These are phyloP conservation scores for Macadamia tetraphylla DNA, from an alignment of 164 flowering plant genomes.

Conservation along the genomic window DNA sequence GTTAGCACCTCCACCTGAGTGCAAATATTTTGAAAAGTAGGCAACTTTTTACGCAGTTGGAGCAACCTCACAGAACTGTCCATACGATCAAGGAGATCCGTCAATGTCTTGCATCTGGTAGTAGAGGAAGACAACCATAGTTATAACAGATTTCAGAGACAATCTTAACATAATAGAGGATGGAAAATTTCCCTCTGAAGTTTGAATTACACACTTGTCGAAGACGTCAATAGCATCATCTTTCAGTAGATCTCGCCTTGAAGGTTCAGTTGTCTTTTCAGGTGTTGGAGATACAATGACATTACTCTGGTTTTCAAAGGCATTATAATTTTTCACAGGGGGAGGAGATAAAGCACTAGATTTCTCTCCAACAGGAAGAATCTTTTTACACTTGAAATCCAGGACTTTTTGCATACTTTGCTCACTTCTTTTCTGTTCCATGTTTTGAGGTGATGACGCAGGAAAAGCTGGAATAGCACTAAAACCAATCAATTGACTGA, in stretches of 20 bases:
- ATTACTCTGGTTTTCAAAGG: slow-evolving; percentile 6
- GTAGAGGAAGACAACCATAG: not conserved
- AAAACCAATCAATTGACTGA: not conserved
- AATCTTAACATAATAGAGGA: not conserved
- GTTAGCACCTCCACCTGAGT: slow-evolving; percentile 48
- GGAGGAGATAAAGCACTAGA: slow-evolving; percentile 12
- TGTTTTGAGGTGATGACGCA: slow-evolving; percentile 5
- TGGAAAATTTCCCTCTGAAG: not conserved
- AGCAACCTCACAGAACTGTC: slow-evolving; percentile 61
- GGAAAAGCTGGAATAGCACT: slow-evolving; percentile 5
- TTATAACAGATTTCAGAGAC: not conserved
- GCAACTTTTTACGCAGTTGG: slow-evolving; percentile 31
- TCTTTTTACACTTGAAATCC: slow-evolving; percentile 21
- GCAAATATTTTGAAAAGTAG: slow-evolving; percentile 52
- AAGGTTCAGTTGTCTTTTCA: slow-evolving; percentile 29
- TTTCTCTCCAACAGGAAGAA: slow-evolving; percentile 20
- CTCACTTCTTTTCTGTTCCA: slow-evolving; percentile 28
- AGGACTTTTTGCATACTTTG: slow-evolving; percentile 12
- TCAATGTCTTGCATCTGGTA: slow-evolving; percentile 32
- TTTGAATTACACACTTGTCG: slow-evolving; percentile 34
- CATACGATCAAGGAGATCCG: slow-evolving; percentile 53
- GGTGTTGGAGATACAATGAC: slow-evolving; percentile 43
- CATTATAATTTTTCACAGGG: slow-evolving; percentile 5
- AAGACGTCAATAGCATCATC: slow-evolving; percentile 25
- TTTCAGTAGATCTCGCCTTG: slow-evolving; percentile 8